Evolutionary conservation across 352 stramenopile species (phyloP), one percentile per base, ranked within the genome.

Genomic region (Pythium rishiriense): DNA sequence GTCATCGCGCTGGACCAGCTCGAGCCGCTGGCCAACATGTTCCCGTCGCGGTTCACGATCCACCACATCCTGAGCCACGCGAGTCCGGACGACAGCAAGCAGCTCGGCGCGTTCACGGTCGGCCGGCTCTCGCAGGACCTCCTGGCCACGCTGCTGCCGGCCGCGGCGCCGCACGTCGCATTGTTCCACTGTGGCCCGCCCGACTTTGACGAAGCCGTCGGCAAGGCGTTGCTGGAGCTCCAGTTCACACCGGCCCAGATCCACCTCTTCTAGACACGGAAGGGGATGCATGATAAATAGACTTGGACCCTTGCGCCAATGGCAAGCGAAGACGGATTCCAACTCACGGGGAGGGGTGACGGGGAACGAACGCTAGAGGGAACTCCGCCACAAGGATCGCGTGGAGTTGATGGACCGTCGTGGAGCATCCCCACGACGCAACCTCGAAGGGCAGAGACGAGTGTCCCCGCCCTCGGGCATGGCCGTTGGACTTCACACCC

Each of bases 21-120:
- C 33, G 85, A 91, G 62, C 84, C 85, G 22, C 72, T 96, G 8
- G 72, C 74, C 35, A 93, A 90, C 64, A 91, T 94, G 80, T 93
- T 92, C 52, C 69, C 78, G 5, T 62, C 62, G 3, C 84, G 83
- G 7, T 69, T 96, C 14, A 68, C 78, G 56, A 64, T 92, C 22
- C 74, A 90, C 56, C 85, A 96, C 66, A 55, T 96, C 26, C 62
- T 96, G 29, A 76, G 64, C 26, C 61, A 79, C 5, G 79, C 66
- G 19, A 85, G 69, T 15, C 51, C 56, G 0, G 69, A 83, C 15
- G 81, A 88, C 31, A 59, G 55, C 2, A 70, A 64, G 21, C 80
- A 90, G 10, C 56, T 94, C 4, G 72, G 75, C 12, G 81, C 77
- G 33, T 87, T 79, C 46, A 67, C 60, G 28, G 66, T 88, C 5